phyloP scores from a whole-genome alignment of 352 stramenopile species.

The Globisporangium carolinianum region DNA sequence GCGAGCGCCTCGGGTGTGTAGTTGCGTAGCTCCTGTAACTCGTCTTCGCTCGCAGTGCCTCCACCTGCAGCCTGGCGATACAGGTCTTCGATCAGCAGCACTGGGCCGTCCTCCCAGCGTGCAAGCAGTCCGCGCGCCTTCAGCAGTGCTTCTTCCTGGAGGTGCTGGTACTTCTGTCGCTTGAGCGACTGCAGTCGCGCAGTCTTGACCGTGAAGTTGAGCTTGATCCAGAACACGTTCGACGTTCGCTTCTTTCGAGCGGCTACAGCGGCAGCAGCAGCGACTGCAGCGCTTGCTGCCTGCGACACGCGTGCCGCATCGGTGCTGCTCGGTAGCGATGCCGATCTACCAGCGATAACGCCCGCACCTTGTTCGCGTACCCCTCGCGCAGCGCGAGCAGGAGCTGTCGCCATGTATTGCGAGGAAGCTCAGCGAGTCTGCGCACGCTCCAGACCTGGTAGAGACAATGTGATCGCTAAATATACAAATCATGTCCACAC shows the following conservation, averaged over 20 bases:
- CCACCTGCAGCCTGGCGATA: constrained; percentile 38
- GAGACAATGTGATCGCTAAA: too few species aligned
- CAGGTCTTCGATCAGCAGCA: constrained; percentile 57
- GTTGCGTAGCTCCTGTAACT: constrained; percentile 53
- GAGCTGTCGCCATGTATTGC: too few species aligned
- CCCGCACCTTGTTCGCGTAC: too few species aligned
- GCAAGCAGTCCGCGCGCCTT: constrained; percentile 49
- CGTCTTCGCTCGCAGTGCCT: constrained; percentile 29
- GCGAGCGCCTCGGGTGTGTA: constrained; percentile 62
- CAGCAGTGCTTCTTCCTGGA: constrained; percentile 61
- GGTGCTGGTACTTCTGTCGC: constrained; percentile 63
- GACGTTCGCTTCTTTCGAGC: constrained; percentile 21
- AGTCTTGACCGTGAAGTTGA: constrained; percentile 69
- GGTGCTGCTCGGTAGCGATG: too few species aligned
- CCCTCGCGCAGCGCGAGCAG: too few species aligned
- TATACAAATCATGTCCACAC: too few species aligned
- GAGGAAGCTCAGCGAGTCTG: too few species aligned
- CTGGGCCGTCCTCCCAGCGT: constrained; percentile 56
- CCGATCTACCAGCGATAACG: too few species aligned
- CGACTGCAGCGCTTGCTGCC: too few species aligned
- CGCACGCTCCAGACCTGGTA: too few species aligned
- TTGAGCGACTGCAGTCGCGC: constrained; percentile 55
- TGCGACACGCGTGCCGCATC: too few species aligned
- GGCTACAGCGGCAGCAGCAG: too few species aligned
- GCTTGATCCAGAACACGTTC: constrained; percentile 58